Evolutionary conservation across 2,329 filamentous ascomycete species (phyloP).

Genomic region (Thielaviopsis punctulata): DNA sequence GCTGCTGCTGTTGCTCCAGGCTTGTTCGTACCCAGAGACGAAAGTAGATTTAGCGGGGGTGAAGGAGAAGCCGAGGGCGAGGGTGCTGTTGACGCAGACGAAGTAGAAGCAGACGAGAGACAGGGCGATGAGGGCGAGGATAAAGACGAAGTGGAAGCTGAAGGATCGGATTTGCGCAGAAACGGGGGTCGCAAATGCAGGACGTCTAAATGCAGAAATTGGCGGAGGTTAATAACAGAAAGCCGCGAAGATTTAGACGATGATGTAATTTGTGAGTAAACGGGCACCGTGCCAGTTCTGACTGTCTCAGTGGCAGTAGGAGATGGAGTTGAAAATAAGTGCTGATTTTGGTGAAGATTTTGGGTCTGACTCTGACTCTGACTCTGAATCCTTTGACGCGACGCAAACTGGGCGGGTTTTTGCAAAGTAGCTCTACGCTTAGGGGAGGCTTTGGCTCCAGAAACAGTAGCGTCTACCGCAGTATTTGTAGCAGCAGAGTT

Average conservation of each 20-base stretch:
- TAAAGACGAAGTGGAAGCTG: conserved; percentile 1
- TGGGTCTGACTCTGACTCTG: neutral
- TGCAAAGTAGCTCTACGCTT: neutral
- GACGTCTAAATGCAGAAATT: conserved; percentile 8
- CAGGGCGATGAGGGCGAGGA: conserved; percentile 9
- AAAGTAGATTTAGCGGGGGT: neutral
- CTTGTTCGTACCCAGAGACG: no score
- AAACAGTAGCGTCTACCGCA: neutral
- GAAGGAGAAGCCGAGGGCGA: conserved; percentile 4
- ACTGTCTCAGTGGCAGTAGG: neutral
- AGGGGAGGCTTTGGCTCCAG: neutral
- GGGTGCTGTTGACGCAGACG: neutral
- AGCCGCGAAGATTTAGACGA: conserved; percentile 1
- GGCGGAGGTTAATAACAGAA: conserved; percentile 9
- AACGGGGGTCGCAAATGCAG: conserved; percentile 6
- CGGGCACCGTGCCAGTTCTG: neutral
- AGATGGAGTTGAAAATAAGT: neutral
- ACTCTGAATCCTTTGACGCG: neutral
- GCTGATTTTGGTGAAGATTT: neutral
- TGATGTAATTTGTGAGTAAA: neutral
- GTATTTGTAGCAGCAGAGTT: neutral
- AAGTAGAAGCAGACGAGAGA: conserved; percentile 4
- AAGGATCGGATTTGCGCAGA: conserved; percentile 6
- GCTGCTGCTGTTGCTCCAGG: no score
- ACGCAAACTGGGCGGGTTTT: neutral